Evolutionary conservation across 2,329 filamentous ascomycete species (phyloP), one percentile per base, ranked within the genome.

Genomic region (Sporothrix brasiliensis): DNA sequence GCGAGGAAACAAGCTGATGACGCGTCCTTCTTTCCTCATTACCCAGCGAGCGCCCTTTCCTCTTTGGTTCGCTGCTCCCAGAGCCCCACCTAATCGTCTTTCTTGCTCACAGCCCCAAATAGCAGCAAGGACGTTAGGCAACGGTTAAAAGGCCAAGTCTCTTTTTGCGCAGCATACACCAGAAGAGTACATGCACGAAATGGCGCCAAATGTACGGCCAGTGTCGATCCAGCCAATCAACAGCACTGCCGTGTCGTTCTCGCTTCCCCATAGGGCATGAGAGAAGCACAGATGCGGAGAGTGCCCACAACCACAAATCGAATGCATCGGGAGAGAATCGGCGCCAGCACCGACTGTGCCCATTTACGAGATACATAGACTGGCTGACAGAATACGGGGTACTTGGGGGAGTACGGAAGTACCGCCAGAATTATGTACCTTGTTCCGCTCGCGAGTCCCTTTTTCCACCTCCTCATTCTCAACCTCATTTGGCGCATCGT

Each of bases 1-100:
- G 50, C 58, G 67, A 71, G 58, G 70, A 69, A 71, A 65, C 68
- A 49, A 44, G 44, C 68, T 68, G 67, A 67, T 72, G 69, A 69
- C 69, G 70, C 70, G 68, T 58, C 70, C 63, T 52, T 39, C 52
- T 27, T 54, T 47, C 52, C 49, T 60, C 30, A 27, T 49, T 63
- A 24, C 21, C 49, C 39, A 44, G 41, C 60, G 24, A 34, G 21
- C 21, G 21, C 13, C 63, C 53, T 63, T 63, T 63, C 39, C 58
- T 63, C 58, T 63, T 61, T 61, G n/a, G 14, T 61, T 34, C 21
- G 19, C 39, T 56, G 21, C 63, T 70, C n/a, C 34, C 69, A 19
- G 10, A 41, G 49, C 65, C 56, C 69, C 66, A 68, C 47, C n/a
- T 52, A 54, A 34, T n/a, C 63, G 41, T 44, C 44, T 49, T 61